phyloP scores from a whole-genome alignment of 225 moss, liverwort and hornwort genomes.

The Anthoceros angustus region DNA sequence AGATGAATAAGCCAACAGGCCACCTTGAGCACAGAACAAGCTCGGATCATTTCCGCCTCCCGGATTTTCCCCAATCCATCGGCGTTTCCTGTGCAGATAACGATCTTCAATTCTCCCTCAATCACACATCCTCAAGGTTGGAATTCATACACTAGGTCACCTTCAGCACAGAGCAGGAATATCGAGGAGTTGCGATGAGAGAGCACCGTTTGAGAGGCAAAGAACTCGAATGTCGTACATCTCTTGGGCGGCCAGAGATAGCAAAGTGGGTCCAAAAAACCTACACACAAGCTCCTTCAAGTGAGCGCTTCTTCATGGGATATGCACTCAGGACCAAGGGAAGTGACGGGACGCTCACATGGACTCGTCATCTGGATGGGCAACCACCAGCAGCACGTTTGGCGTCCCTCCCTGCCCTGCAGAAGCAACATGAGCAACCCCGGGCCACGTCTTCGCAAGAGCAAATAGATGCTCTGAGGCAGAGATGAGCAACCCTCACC shows the following conservation, averaged over 20 bases:
- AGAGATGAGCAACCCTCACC: too few relatives aligned
- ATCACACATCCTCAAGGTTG: background rate
- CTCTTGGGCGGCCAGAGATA: constrained; percentile 31
- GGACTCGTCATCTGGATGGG: constrained; percentile 55
- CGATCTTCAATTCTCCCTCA: background rate
- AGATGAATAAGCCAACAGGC: background rate
- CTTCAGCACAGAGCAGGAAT: background rate
- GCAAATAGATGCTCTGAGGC: too few relatives aligned
- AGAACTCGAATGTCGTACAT: constrained; percentile 25
- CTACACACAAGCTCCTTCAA: constrained; percentile 13
- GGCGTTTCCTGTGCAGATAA: constrained; percentile 32
- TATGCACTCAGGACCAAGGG: background rate
- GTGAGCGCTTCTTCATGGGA: background rate
- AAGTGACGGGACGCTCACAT: constrained; percentile 16
- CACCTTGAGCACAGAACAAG: constrained; percentile 48
- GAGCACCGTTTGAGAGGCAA: constrained; percentile 43
- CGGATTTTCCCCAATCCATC: constrained; percentile 39
- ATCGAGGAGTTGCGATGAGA: background rate
- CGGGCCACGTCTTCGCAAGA: too few relatives aligned
- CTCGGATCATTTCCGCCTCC: constrained; percentile 39
- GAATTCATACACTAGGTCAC: background rate
- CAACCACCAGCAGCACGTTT: constrained; percentile 44
- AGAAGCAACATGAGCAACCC: too few relatives aligned
- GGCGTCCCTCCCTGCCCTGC: constrained; percentile 8
- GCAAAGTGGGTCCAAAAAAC: constrained; percentile 53